Conservation (phyloP, 176 grass and related monocot species). For the Panicum miliaceum region DNA sequence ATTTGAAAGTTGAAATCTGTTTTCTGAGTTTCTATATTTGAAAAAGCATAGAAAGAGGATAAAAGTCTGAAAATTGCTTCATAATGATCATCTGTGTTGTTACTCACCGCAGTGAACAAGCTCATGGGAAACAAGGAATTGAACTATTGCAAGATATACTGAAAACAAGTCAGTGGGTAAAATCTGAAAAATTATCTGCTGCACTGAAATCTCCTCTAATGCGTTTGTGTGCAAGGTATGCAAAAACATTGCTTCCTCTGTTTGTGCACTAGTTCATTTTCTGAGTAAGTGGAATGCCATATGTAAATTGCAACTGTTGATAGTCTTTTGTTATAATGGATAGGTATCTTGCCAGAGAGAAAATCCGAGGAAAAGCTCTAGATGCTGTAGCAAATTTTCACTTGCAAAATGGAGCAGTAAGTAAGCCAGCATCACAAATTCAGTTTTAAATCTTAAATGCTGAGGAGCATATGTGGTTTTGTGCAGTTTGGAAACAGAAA, state of each 20-base stretch:
- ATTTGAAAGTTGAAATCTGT: too few species aligned
- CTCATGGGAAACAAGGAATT: conserved; percentile 62
- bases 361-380: conserved; percentile 89
- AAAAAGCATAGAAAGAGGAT: background rate
- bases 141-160: conserved; percentile 77
- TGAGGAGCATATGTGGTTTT: background rate
- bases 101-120: conserved; percentile 60
- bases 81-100: conserved; percentile 9
- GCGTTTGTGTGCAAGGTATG: conserved; percentile 90
- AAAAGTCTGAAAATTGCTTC: background rate
- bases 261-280: background rate
- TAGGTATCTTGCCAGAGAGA: conserved; percentile 89
- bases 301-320: conserved; percentile 9
- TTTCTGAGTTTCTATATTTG: too few species aligned
- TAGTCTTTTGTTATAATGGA: conserved; percentile 31
- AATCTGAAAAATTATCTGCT: conserved; percentile 65
- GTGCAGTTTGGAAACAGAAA: background rate
- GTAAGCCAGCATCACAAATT: conserved; percentile 26
- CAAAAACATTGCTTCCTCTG: background rate
- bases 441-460: conserved; percentile 10
- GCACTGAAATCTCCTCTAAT: conserved; percentile 72
- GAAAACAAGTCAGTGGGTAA: conserved; percentile 69
- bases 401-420: conserved; percentile 98
- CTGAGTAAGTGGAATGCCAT: conserved; percentile 14
- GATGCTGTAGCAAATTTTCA: conserved; percentile 94